Evolutionary conservation across 1,284 basidiomycete genomes (phyloP).

Genomic region (Tilletia indica): DNA sequence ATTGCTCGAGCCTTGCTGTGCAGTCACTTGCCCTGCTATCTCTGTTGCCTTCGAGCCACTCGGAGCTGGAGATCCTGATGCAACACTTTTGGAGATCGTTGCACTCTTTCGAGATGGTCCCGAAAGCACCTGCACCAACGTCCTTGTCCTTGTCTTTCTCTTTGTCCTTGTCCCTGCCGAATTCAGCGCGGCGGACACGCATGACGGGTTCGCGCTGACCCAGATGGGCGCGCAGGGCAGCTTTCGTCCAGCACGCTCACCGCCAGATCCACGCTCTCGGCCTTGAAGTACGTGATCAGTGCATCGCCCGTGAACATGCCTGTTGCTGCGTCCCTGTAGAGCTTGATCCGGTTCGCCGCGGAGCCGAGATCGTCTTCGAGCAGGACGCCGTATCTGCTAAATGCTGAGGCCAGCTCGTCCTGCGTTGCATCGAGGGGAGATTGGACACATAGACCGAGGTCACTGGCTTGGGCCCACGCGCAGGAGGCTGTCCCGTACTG

Average conservation of each 20-base stretch:
- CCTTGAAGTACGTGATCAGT: constrained; percentile 93
- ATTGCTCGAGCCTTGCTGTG: background rate
- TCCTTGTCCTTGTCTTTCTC: background rate
- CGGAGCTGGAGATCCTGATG: background rate
- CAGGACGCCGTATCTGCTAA: constrained; percentile 85
- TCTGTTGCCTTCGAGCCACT: background rate
- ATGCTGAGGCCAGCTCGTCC: constrained; percentile 76
- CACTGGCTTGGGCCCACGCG: constrained; percentile 6
- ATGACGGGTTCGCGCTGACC: constrained; percentile 66
- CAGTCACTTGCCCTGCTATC: background rate
- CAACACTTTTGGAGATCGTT: background rate
- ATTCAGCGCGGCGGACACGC: constrained; percentile 80
- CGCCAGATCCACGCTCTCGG: constrained; percentile 85
- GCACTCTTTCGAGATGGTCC: background rate
- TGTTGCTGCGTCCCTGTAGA: constrained; percentile 73
- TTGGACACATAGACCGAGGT: constrained; percentile 89
- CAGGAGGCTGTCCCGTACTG: background rate
- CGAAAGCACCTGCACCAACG: background rate
- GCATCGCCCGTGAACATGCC: constrained; percentile 94
- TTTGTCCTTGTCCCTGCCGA: constrained; percentile 53
- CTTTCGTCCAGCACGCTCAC: constrained; percentile 86
- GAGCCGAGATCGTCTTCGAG: constrained; percentile 85
- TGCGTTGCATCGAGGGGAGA: constrained; percentile 71
- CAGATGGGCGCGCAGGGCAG: constrained; percentile 79
- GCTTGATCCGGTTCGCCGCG: constrained; percentile 73